phyloP scores from a whole-genome alignment of 2,329 filamentous ascomycete species.

The Alternaria gansuensis region DNA sequence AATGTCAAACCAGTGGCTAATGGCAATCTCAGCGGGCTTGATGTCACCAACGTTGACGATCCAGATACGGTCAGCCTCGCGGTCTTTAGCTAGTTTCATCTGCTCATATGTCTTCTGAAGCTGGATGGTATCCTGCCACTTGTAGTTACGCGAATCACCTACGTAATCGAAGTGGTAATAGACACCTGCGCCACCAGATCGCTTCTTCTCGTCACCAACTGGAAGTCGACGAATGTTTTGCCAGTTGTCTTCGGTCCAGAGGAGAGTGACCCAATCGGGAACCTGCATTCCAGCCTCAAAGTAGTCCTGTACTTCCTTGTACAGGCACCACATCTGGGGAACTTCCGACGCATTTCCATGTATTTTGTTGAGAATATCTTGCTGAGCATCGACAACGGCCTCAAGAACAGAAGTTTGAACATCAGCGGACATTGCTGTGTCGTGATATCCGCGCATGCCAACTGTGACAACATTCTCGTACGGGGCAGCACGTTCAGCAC shows the following conservation, averaged over 20 bases:
- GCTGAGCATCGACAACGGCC: slow-evolving; percentile 68
- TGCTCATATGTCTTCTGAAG: slow-evolving; percentile 72
- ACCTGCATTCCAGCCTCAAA: slow-evolving; percentile 70
- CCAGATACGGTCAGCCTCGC: slow-evolving; percentile 69
- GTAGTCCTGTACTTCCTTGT: slow-evolving; percentile 77
- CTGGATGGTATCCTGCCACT: slow-evolving; percentile 70
- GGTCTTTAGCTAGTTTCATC: slow-evolving; percentile 69
- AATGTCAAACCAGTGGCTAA: slow-evolving; percentile 73
- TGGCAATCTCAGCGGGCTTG: slow-evolving; percentile 71
- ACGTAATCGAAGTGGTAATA: slow-evolving; percentile 74
- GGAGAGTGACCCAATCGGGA: slow-evolving; percentile 71
- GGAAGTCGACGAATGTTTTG: slow-evolving; percentile 72
- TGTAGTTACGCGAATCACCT: slow-evolving; percentile 67
- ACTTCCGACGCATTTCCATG: slow-evolving; percentile 63
- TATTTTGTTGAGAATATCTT: slow-evolving; percentile 65
- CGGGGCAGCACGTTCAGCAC: slow-evolving; percentile 69
- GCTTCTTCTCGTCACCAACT: slow-evolving; percentile 65
- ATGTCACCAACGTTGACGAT: slow-evolving; percentile 73
- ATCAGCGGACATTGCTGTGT: slow-evolving; percentile 67
- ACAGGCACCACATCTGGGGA: slow-evolving; percentile 76
- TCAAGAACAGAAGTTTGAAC: slow-evolving; percentile 68
- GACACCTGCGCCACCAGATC: slow-evolving; percentile 70
- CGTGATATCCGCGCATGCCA: slow-evolving; percentile 74
- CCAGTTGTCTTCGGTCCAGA: slow-evolving; percentile 76
- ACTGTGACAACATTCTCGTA: slow-evolving; percentile 73